Evolutionary conservation across 208 protist genomes (phyloP).

Genomic region (Crithidia expoeki): DNA sequence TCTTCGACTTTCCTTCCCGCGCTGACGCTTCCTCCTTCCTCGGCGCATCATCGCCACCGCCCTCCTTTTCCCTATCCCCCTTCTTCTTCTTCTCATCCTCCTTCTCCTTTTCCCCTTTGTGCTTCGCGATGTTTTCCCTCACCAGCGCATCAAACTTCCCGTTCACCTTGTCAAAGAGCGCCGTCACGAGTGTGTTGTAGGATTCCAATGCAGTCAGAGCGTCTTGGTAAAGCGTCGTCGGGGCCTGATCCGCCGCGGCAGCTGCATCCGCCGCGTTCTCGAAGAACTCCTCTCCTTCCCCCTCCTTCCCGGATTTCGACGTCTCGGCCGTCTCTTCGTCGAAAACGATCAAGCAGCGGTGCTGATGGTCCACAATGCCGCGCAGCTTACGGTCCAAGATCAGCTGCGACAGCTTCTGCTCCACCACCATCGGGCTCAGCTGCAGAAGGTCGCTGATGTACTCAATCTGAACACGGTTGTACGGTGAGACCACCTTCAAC

Average conservation of each 20-base stretch:
- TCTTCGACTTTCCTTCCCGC: slow-evolving; percentile 4
- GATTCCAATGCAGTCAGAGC: slow-evolving; percentile 66
- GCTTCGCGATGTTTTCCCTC: slow-evolving; percentile 79
- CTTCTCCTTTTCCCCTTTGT: slow-evolving; percentile 35
- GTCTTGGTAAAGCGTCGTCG: slow-evolving; percentile 79
- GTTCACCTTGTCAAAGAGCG: slow-evolving; percentile 86
- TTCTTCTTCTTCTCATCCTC: slow-evolving; percentile 31
- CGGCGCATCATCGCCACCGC: neutral
- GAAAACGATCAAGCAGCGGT: slow-evolving; percentile 93
- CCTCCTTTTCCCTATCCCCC: slow-evolving; percentile 1
- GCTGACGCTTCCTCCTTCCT: slow-evolving; percentile 4
- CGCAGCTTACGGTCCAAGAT: slow-evolving; percentile 98
- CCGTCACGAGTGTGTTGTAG: slow-evolving; percentile 85
- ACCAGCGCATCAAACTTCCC: slow-evolving; percentile 88
- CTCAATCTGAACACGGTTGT: slow-evolving; percentile 95
- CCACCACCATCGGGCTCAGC: slow-evolving; percentile 77
- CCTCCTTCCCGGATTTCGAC: slow-evolving; percentile 26
- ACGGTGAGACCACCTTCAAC: slow-evolving; percentile 96
- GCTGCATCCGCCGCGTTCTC: slow-evolving; percentile 54
- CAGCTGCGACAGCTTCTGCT: slow-evolving; percentile 96
- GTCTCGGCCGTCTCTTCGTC: slow-evolving; percentile 62
- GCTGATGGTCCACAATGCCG: slow-evolving; percentile 93
- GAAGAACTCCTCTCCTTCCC: slow-evolving; percentile 28
- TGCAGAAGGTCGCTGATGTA: slow-evolving; percentile 94
- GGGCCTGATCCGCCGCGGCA: slow-evolving; percentile 16